These are phyloP conservation scores for Paulownia fortunei DNA, from an alignment of 257 asterid species.

Conservation along the genomic window DNA sequence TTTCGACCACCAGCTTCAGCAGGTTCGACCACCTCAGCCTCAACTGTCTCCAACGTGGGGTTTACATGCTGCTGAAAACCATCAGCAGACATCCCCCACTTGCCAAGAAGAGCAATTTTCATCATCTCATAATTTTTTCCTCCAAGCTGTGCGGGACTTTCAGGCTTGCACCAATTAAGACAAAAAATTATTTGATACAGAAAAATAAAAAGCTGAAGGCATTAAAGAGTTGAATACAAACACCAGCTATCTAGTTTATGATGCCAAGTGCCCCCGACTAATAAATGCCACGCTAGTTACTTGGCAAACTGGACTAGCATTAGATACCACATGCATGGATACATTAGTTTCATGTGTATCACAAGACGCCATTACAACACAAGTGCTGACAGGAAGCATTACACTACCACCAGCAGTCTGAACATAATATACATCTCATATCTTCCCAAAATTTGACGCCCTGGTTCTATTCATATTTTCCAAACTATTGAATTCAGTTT, in stretches of 20 bases:
- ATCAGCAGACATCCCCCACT: conserved; percentile 55
- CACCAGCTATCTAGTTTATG: neutral
- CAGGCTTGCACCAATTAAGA: conserved; percentile 71
- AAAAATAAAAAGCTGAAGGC: neutral
- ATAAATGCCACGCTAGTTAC: neutral
- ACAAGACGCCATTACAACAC: neutral
- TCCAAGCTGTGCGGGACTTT: conserved; percentile 93
- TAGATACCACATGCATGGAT: neutral
- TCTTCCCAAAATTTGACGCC: neutral
- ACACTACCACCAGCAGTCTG: neutral
- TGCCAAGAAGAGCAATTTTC: conserved; percentile 82
- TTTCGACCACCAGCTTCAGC: conserved; percentile 63
- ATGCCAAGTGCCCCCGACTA: neutral
- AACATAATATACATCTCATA: neutral
- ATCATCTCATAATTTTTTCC: conserved; percentile 97
- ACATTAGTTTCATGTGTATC: neutral
- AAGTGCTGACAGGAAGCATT: neutral
- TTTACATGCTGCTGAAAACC: conserved; percentile 47
- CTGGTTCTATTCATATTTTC: neutral
- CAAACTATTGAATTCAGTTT: no score
- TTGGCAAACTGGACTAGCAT: neutral
- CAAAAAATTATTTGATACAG: neutral
- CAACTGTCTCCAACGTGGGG: conserved; percentile 48
- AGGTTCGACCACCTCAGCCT: conserved; percentile 85
- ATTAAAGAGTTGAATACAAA: neutral